A percentile compares a stretch with the other conserved stretches of the same genome.
phyloP scores from a whole-genome alignment of 768 basidiomycete genomes.

The Phylloporus sp. region DNA sequence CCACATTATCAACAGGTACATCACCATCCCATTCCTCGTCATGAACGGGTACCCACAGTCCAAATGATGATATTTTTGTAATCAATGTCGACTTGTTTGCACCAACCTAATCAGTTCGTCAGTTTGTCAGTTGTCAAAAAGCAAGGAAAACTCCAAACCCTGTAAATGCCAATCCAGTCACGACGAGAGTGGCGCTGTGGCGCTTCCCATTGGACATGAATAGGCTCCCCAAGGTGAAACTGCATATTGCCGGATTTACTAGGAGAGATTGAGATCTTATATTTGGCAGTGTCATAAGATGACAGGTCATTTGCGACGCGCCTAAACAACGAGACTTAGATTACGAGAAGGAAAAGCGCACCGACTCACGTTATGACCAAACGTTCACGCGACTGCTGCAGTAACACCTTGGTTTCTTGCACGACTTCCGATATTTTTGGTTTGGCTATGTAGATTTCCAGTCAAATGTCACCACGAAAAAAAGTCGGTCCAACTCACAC shows the following conservation, averaged over 20 bases:
- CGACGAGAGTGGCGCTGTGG: constrained; percentile 81
- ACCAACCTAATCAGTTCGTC: constrained; percentile 54
- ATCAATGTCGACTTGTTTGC: constrained; percentile 82
- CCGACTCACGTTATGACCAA: constrained; percentile 83
- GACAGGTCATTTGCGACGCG: constrained; percentile 82
- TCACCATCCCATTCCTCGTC: constrained; percentile 94
- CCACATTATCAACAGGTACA: constrained; percentile 49
- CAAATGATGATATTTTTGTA: constrained; percentile 80
- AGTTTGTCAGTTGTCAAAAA: background rate
- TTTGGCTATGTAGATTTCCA: constrained; percentile 50
- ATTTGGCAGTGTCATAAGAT: constrained; percentile 74
- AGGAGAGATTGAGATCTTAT: constrained; percentile 61
- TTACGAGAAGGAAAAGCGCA: background rate
- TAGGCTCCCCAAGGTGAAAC: constrained; percentile 91
- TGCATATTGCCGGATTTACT: constrained; percentile 48
- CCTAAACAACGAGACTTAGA: constrained; percentile 31
- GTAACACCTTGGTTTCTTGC: constrained; percentile 85
- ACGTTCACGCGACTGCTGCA: constrained; percentile 88
- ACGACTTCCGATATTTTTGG: constrained; percentile 87
- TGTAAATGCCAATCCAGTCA: constrained; percentile 96
- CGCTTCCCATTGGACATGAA: constrained; percentile 82
- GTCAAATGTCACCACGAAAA: background rate
- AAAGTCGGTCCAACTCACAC: constrained; percentile 49
- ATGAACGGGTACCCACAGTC: constrained; percentile 91
- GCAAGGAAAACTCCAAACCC: constrained; percentile 40